A percentile compares a stretch with the other conserved stretches of the same genome.
Conservation (phyloP, 306 rosid genomes). For the Mucuna pruriens region DNA sequence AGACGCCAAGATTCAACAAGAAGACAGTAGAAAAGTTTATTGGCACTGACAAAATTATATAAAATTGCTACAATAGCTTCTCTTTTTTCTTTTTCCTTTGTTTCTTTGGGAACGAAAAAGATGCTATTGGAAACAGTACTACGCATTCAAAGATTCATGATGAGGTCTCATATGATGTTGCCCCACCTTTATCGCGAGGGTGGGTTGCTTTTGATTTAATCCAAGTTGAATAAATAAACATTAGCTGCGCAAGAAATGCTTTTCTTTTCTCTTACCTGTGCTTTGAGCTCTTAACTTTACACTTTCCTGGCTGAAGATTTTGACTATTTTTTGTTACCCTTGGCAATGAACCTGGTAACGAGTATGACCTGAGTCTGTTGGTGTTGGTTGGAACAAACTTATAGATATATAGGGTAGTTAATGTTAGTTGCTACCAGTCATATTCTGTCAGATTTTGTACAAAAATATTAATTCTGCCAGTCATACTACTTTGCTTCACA, state of each 20-base stretch:
- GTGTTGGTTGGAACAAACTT: slow-evolving; percentile 20
- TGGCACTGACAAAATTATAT: background rate
- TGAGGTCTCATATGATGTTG: slow-evolving; percentile 44
- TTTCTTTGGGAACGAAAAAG: slow-evolving; percentile 41
- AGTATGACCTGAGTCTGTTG: slow-evolving; percentile 21
- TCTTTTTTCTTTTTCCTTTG: no score
- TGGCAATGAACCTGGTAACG: slow-evolving; percentile 12
- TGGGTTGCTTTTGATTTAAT: slow-evolving; percentile 44
- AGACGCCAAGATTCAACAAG: slow-evolving; percentile 47
- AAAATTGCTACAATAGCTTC: slow-evolving; percentile 18
- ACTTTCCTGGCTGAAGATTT: slow-evolving; percentile 16
- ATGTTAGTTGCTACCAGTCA: slow-evolving; percentile 28
- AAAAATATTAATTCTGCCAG: background rate
- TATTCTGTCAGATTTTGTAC: background rate
- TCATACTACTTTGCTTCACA: background rate
- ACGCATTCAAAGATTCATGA: slow-evolving; percentile 45
- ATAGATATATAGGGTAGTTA: background rate
- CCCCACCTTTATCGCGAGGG: slow-evolving; percentile 38
- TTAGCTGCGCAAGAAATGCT: background rate
- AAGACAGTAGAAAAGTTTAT: slow-evolving; percentile 31
- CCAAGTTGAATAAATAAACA: slow-evolving; percentile 34
- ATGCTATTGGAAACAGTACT: slow-evolving; percentile 33
- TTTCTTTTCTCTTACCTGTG: slow-evolving; percentile 30
- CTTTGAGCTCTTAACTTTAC: slow-evolving; percentile 2
- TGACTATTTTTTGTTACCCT: background rate